A percentile compares a stretch with the other conserved stretches of the same genome.
Conservation (phyloP, 2,329 filamentous ascomycete genomes). For the Exophiala lecanii-corni region DNA sequence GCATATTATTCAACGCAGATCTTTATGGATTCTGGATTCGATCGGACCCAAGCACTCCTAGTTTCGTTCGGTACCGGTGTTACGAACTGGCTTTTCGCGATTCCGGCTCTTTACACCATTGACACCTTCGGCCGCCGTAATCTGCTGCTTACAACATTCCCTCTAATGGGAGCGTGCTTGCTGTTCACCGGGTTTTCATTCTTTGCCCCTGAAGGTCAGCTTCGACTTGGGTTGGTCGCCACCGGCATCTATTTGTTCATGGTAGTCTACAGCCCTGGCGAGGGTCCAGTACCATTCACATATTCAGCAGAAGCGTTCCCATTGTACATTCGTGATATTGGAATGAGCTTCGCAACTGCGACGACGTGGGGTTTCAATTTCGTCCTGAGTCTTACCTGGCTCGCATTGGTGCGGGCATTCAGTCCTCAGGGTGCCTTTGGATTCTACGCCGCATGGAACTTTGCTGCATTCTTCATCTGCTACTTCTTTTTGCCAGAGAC, state of each 20-base stretch:
- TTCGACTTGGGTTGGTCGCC: slow-evolving; percentile 40
- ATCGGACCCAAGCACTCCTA: slow-evolving; percentile 48
- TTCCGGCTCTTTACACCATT: slow-evolving; percentile 61
- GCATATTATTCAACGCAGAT: slow-evolving; percentile 60
- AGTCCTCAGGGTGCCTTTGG: slow-evolving; percentile 51
- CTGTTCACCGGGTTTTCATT: slow-evolving; percentile 50
- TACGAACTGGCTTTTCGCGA: slow-evolving; percentile 61
- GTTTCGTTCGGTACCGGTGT: slow-evolving; percentile 62
- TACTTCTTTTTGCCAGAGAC: slow-evolving; percentile 51
- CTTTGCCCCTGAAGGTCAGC: slow-evolving; percentile 38
- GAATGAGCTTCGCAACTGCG: slow-evolving; percentile 56
- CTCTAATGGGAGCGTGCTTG: slow-evolving; percentile 50
- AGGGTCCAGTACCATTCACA: slow-evolving; percentile 60
- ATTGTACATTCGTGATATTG: slow-evolving; percentile 57
- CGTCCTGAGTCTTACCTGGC: slow-evolving; percentile 51
- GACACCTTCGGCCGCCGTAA: slow-evolving; percentile 63
- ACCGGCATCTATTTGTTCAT: slow-evolving; percentile 37
- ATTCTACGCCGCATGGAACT: slow-evolving; percentile 41
- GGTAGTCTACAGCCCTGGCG: slow-evolving; percentile 52
- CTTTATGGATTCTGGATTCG: slow-evolving; percentile 54
- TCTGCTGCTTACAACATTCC: slow-evolving; percentile 59
- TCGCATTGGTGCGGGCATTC: slow-evolving; percentile 44
- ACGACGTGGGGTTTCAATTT: slow-evolving; percentile 56
- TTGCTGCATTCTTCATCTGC: slow-evolving; percentile 47
- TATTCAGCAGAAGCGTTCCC: slow-evolving; percentile 60